Conservation (phyloP, 495 filamentous ascomycete species). For the Hypoxylon lienhwacheense region DNA sequence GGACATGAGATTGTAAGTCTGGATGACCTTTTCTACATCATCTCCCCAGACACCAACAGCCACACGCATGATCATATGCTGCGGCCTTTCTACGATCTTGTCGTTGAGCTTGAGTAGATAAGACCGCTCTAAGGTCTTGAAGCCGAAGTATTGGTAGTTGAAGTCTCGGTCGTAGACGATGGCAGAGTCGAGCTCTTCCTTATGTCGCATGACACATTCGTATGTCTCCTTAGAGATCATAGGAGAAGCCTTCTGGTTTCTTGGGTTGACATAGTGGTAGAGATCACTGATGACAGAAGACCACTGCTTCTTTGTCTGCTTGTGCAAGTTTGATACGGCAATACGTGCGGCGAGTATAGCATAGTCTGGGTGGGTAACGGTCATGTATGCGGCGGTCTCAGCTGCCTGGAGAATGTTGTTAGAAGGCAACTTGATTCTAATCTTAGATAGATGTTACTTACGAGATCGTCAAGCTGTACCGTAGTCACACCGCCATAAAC, state of each 20-base stretch:
- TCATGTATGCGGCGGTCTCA: constrained; percentile 99
- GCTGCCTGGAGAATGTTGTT: constrained; percentile 66
- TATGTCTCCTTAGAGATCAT: constrained; percentile 93
- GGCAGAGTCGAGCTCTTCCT: constrained; percentile 94
- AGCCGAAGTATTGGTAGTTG: constrained; percentile 99
- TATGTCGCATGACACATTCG: constrained; percentile 90
- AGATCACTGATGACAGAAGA: constrained; percentile 90
- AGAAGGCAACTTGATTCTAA: not conserved
- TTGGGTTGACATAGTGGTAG: constrained; percentile 95
- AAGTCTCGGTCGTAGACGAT: constrained; percentile 99
- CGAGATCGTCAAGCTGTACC: constrained; percentile 92
- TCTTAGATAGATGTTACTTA: constrained; percentile 51
- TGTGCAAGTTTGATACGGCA: constrained; percentile 98
- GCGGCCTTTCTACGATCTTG: constrained; percentile 92
- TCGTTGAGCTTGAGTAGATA: constrained; percentile 92
- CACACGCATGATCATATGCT: constrained; percentile 99
- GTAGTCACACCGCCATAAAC: constrained; percentile 98
- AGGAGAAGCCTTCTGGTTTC: constrained; percentile 78
- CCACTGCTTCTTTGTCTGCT: constrained; percentile 99
- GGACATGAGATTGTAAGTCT: constrained; percentile 98
- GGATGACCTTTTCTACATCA: constrained; percentile 87
- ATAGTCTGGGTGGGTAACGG: constrained; percentile 97
- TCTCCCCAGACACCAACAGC: constrained; percentile 95
- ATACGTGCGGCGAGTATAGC: constrained; percentile 98
- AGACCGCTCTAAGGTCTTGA: constrained; percentile 98